Percentiles rank a stretch among this genome's conserved stretches.
Evolutionary conservation across 257 asterid species (phyloP).

Genomic region (Plantago major): DNA sequence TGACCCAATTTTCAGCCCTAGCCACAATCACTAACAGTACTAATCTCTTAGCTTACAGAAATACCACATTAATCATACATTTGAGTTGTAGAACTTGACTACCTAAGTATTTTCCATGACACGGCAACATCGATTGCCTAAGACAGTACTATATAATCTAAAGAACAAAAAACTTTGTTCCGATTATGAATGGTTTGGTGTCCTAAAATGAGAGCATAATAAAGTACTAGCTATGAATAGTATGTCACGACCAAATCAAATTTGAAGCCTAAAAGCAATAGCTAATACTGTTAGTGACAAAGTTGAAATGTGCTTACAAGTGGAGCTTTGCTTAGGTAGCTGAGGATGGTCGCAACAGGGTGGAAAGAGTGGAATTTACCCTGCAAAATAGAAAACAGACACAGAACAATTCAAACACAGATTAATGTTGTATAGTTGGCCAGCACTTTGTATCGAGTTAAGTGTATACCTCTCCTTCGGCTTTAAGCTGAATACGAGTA

Average conservation of each 20-base stretch:
- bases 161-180: no score
- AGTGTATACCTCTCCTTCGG: slow-evolving; percentile 61
- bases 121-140: no score
- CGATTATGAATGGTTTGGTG: no score
- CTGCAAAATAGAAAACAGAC: slow-evolving; percentile 33
- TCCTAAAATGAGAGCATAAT: no score
- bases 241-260: no score
- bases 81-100: no score
- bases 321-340: slow-evolving; percentile 97
- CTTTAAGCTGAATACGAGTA: slow-evolving; percentile 84
- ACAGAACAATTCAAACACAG: neutral
- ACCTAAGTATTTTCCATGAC: no score
- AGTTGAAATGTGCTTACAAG: slow-evolving; percentile 53
- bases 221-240: no score
- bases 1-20: no score
- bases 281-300: neutral
- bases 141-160: no score
- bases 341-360: slow-evolving; percentile 90
- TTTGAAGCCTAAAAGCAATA: no score
- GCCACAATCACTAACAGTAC: no score
- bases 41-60: slow-evolving; percentile 1
- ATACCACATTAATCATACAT: neutral
- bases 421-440: neutral
- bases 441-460: neutral
- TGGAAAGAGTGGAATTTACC: slow-evolving; percentile 93